A percentile compares a stretch with the other conserved stretches of the same genome.
Evolutionary conservation across 805 yeast genomes (phyloP).

Genomic region (Citeromyces matritensis): DNA sequence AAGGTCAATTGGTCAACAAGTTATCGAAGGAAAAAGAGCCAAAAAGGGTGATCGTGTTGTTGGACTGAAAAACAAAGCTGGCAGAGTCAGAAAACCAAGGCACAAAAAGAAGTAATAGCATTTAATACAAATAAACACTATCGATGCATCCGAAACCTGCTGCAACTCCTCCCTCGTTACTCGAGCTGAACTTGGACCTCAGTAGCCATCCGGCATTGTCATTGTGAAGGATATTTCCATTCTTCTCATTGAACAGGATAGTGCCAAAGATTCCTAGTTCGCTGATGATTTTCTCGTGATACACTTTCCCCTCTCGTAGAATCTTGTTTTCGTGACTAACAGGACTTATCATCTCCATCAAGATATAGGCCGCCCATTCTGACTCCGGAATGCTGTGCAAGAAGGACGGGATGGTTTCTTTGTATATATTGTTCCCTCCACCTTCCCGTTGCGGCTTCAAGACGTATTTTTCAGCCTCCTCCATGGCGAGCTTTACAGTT

Average conservation of each 20-base stretch:
- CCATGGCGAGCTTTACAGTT: constrained; percentile 57
- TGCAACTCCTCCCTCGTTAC: constrained; percentile 97
- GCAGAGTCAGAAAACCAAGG: constrained; percentile 38
- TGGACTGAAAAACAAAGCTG: constrained; percentile 45
- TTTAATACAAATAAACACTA: constrained; percentile 43
- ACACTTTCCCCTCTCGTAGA: constrained; percentile 46
- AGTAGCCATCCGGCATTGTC: constrained; percentile 72
- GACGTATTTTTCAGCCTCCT: constrained; percentile 57
- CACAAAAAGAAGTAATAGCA: constrained; percentile 19
- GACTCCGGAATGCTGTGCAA: constrained; percentile 39
- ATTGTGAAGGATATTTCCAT: constrained; percentile 44
- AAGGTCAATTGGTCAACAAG: constrained; percentile 42
- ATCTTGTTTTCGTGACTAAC: constrained; percentile 55
- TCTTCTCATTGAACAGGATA: constrained; percentile 51
- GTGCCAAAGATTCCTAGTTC: constrained; percentile 91
- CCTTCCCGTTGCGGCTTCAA: constrained; percentile 98
- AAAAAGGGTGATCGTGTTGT: constrained; percentile 44
- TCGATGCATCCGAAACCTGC: constrained; percentile 98
- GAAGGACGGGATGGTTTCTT: constrained; percentile 69
- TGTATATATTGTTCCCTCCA: constrained; percentile 92
- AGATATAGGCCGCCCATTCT: constrained; percentile 82
- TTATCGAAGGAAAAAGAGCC: constrained; percentile 71
- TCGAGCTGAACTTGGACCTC: constrained; percentile 74
- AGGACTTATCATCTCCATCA: constrained; percentile 88
- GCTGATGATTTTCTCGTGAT: constrained; percentile 64